These are phyloP conservation scores for Teunomyces stri DNA, from an alignment of 805 yeast species.

Conservation along the genomic window DNA sequence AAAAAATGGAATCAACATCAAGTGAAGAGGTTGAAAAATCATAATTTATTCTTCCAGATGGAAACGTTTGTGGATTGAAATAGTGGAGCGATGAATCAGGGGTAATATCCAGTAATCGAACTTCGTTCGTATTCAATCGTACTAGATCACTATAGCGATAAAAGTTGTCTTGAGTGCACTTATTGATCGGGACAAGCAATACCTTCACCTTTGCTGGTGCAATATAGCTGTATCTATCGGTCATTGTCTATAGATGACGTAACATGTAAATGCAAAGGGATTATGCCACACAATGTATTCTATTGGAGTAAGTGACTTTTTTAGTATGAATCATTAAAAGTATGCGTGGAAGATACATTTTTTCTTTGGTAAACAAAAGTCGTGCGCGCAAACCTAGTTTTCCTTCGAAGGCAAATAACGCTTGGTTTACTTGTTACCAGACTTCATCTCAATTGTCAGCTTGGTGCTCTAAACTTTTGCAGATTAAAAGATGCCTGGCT, in stretches of 20 bases:
- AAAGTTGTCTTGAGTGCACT: constrained; percentile 43
- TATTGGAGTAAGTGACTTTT: not conserved
- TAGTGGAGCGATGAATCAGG: constrained; percentile 47
- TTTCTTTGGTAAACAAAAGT: constrained; percentile 2
- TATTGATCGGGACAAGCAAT: constrained; percentile 66
- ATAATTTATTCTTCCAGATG: constrained; percentile 69
- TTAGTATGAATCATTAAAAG: not conserved
- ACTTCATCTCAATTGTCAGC: not conserved
- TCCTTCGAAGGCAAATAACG: constrained; percentile 2
- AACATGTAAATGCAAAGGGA: not conserved
- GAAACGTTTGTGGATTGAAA: constrained; percentile 84
- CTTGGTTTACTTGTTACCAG: not conserved
- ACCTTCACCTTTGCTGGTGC: constrained; percentile 67
- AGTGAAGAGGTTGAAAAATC: constrained; percentile 47
- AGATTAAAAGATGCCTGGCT: constrained; percentile 66
- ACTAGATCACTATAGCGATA: constrained; percentile 43
- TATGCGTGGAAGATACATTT: not conserved
- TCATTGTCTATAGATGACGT: not conserved
- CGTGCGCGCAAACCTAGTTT: not conserved
- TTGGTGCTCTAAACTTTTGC: not conserved
- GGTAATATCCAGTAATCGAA: constrained; percentile 72
- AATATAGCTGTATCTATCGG: constrained; percentile 42
- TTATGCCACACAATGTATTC: not conserved
- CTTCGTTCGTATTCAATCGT: constrained; percentile 49
- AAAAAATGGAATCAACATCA: constrained; percentile 58